Evolutionary conservation across 2,329 filamentous ascomycete genomes (phyloP), one percentile per base, ranked within the genome.

Genomic region (Diplodia scrobiculata): DNA sequence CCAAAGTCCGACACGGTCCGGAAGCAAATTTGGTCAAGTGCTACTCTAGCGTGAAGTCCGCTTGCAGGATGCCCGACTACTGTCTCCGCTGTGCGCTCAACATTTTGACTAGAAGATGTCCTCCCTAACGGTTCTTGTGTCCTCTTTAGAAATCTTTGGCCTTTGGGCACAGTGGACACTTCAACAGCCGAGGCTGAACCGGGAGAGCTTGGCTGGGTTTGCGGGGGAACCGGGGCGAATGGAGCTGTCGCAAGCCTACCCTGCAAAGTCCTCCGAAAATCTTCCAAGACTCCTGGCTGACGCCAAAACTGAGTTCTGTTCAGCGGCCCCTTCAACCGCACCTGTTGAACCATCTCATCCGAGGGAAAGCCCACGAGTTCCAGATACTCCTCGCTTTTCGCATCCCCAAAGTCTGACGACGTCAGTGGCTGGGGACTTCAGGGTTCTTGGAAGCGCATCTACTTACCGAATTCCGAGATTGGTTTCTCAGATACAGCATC

Each of bases 271-370:
- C 71, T 67, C 59, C 77, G 74, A 66, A 83, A 66, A 67, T 82
- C 80, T 27, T 73, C 70, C 9, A 82, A 69, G 1, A 81, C 76
- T n/a, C 72, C 73, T 7, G 74, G 74, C 19, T 78, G 74, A 45
- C 75, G 74, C 79, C 80, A 82, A 66, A 82, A 82, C 65, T 79
- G 78, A 7, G 78, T 73, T 1, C 71, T 72, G 58, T 81, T 77
- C 59, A 80, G 76, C 34, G 75, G 71, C 5, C 78, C 79, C 21
- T 74, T 70, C 0, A 83, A 72, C 3, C 75, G 71, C 29, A 82
- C 71, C 19, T 81, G 70, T 45, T 76, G 73, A 2, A 79, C 75
- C 32, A 76, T 72, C 64, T 79, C 79, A 19, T 76, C 75, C 13
- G 73, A 74, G 1, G 76, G 71, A 60, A 81, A 79, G 0, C 79